phyloP scores from a whole-genome alignment of 2,329 filamentous ascomycete species.

The Colletotrichum tropicicola region DNA sequence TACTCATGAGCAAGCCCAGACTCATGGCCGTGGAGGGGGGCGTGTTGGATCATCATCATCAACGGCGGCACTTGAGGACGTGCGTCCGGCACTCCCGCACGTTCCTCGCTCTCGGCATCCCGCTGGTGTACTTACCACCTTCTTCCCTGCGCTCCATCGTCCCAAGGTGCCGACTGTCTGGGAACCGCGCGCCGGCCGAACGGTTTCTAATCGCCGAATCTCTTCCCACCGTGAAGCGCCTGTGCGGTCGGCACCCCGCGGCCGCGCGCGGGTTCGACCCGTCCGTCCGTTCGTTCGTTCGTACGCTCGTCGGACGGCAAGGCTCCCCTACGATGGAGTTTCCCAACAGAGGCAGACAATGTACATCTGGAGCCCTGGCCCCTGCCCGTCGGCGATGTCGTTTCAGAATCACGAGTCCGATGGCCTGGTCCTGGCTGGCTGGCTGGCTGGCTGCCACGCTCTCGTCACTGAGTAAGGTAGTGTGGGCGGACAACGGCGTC shows the following conservation, averaged over 20 bases:
- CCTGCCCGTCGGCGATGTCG: background rate
- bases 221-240: background rate
- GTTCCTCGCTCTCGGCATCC: background rate
- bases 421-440: background rate
- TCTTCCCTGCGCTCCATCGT: background rate
- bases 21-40: background rate
- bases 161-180: background rate
- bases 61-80: background rate
- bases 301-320: background rate
- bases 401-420: conserved; percentile 4
- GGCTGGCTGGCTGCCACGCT: no score
- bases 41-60: background rate
- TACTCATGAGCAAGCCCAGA: background rate
- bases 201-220: conserved; percentile 18
- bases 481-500: background rate
- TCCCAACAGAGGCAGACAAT: background rate
- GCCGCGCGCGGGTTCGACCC: background rate
- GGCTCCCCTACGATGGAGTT: background rate
- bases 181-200: background rate
- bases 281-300: background rate
- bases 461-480: no score
- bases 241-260: background rate
- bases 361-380: background rate
- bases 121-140: background rate
- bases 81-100: background rate